Base-by-base conservation (phyloP, 2,329 filamentous ascomycete genomes). In the Pyrenophora graminea region DNA sequence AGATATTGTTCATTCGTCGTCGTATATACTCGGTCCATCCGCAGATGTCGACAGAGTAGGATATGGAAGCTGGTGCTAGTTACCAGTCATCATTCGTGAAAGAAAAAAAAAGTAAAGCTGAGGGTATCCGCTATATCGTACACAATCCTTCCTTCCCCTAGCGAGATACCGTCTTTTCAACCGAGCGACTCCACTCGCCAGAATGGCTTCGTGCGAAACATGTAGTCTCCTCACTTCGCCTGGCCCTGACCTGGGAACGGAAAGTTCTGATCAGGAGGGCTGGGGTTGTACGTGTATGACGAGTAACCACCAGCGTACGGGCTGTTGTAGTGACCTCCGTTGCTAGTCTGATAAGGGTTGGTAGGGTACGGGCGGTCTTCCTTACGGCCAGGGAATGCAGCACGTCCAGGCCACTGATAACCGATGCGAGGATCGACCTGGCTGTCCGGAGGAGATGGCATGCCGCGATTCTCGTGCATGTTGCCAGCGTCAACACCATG, bases 301-400 rank as follows among this genome's bases (percentile, higher is more conserved):
- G 59, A 50, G 39, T 63, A 66, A 12, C 56, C 55, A 23, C 54
- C 61, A 10, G 49, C 45, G 45, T 63, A 66, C 32, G 51, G 53
- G 41, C 45, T 53, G 41, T 49, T 50, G 51, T 55, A 62, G 48
- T 61, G 58, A 19, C 44, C 53, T 30, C 49, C 46, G 21, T 45
- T 56, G 31, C 44, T 45, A 31, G 48, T 59, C 21, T 59, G 55
- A 46, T 66, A 69, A 15, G 63, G 64, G 40, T 64, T 64, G 15
- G 56, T 48, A 15, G 55, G 52, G 46, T 64, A 64, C 9, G 56
- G 34, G 12, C 55, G 53, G 12, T 63, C 60, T 31, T 68, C 64
- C 45, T 61, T 55, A 44, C 62, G 63, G 37, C 51, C 51, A 7
- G 52, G 42, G 7, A 58, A 62, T 3, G 39, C 55, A 25, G 39